A percentile compares a stretch with the other conserved stretches of the same genome.
phyloP scores from a whole-genome alignment of 768 basidiomycete genomes.

The Kwoniella dendrophila region DNA sequence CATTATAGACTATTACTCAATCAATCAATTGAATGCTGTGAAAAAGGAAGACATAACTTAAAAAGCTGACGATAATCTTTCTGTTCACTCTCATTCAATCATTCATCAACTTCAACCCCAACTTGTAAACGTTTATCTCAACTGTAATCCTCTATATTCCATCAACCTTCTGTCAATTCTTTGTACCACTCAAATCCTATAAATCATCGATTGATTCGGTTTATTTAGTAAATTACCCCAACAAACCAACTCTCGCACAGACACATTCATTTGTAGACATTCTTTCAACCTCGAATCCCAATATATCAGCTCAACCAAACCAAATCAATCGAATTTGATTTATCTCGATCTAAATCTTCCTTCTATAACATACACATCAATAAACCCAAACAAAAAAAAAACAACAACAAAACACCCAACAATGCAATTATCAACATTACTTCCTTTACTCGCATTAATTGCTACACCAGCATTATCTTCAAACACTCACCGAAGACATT shows the following conservation, averaged over 20 bases:
- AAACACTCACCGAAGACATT: constrained; percentile 23
- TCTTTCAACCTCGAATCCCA: constrained; percentile 10
- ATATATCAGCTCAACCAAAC: background rate
- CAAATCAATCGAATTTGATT: constrained; percentile 13
- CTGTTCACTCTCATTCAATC: background rate
- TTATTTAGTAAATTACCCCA: background rate
- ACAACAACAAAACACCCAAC: constrained; percentile 3
- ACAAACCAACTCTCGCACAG: constrained; percentile 5
- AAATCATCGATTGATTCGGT: no score
- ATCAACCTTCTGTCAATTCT: background rate
- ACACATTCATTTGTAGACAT: constrained; percentile 23
- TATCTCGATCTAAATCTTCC: background rate
- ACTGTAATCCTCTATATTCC: background rate
- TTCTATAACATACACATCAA: no score
- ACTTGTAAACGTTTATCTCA: background rate
- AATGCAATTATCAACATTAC: constrained; percentile 41
- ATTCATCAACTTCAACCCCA: background rate
- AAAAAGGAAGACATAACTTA: background rate
- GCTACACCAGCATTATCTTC: constrained; percentile 19
- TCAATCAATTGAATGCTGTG: no score
- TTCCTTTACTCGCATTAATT: constrained; percentile 33
- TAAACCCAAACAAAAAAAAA: background rate
- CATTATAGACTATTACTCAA: no score
- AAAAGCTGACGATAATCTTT: constrained; percentile 6
- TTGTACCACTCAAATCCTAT: background rate